Conservation (phyloP, 805 yeast genomes). For the Teunomyces aglyptinius region DNA sequence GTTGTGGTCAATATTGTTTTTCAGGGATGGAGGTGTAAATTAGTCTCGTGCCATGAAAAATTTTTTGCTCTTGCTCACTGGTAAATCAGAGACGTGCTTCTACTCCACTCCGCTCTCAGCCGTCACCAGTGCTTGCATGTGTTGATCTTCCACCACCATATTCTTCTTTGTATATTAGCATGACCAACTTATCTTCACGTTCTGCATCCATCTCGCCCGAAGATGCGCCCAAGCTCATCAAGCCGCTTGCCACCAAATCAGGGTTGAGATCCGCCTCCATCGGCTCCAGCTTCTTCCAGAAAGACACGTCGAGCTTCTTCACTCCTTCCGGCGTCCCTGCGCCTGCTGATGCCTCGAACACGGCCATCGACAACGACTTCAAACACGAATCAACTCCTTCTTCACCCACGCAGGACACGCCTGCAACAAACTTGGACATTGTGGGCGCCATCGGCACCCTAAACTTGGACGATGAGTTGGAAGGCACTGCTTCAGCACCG, state of each 20-base stretch:
- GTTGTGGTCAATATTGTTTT: not conserved
- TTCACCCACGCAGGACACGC: not conserved
- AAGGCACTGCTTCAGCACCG: not conserved
- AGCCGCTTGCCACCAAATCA: conserved; percentile 5
- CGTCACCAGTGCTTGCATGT: conserved; percentile 3
- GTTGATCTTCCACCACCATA: not conserved
- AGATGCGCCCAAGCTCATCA: conserved; percentile 5
- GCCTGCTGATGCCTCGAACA: conserved; percentile 5
- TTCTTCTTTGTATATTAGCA: conserved; percentile 5
- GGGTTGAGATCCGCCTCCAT: conserved; percentile 19
- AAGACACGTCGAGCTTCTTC: conserved; percentile 24
- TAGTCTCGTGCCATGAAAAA: conserved; percentile 3
- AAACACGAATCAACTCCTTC: not conserved
- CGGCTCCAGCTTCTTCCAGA: conserved; percentile 26
- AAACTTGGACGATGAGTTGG: conserved; percentile 41
- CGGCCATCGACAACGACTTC: conserved; percentile 9
- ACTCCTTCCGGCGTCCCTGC: conserved; percentile 10
- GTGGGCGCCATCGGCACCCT: conserved; percentile 49
- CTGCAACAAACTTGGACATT: conserved; percentile 33
- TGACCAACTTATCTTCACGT: conserved; percentile 19
- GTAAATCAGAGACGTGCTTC: not conserved
- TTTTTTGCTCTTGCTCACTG: conserved; percentile 1
- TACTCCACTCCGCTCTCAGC: not conserved
- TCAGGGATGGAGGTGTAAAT: not conserved
- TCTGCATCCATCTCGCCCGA: conserved; percentile 19